A percentile compares a stretch with the other conserved stretches of the same genome.
Evolutionary conservation across 306 rosid genomes (phyloP).

Genomic region (Quillaja saponaria): DNA sequence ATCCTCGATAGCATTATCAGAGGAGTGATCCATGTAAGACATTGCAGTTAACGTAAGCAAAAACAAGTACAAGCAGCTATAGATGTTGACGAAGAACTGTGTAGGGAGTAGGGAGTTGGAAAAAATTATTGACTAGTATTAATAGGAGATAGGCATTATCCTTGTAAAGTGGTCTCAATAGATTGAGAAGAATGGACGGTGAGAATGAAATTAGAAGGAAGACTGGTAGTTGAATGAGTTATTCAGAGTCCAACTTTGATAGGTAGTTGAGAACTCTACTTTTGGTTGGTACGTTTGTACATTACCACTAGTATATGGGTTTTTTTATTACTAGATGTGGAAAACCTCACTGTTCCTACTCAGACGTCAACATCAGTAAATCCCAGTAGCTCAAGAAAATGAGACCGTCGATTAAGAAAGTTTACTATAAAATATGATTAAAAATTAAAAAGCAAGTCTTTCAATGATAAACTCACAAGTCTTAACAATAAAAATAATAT

Average conservation of each 20-base stretch:
- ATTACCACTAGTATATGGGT: too few species aligned
- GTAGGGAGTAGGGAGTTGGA: conserved; percentile 28
- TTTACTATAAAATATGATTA: neutral
- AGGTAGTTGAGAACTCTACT: conserved; percentile 54
- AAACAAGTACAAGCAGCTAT: conserved; percentile 19
- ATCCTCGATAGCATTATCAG: conserved; percentile 44
- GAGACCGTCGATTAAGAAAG: too few species aligned
- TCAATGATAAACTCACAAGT: too few species aligned
- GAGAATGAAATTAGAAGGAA: conserved; percentile 29
- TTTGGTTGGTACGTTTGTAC: conserved; percentile 35
- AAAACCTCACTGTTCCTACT: too few species aligned
- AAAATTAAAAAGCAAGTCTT: neutral
- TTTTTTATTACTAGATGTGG: too few species aligned
- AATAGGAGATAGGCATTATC: conserved; percentile 36
- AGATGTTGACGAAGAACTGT: conserved; percentile 5
- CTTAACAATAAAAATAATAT: too few species aligned
- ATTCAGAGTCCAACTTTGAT: conserved; percentile 38
- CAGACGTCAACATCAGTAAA: too few species aligned
- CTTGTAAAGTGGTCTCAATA: conserved; percentile 4
- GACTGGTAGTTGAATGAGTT: conserved; percentile 65
- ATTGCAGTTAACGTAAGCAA: conserved; percentile 33
- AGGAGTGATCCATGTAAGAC: conserved; percentile 59
- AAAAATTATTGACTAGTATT: conserved; percentile 38
- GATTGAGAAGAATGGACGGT: conserved; percentile 27
- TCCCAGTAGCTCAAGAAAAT: too few species aligned